These are phyloP conservation scores for Trametes coccinea DNA, from an alignment of 768 basidiomycete genomes.

Conservation along the genomic window DNA sequence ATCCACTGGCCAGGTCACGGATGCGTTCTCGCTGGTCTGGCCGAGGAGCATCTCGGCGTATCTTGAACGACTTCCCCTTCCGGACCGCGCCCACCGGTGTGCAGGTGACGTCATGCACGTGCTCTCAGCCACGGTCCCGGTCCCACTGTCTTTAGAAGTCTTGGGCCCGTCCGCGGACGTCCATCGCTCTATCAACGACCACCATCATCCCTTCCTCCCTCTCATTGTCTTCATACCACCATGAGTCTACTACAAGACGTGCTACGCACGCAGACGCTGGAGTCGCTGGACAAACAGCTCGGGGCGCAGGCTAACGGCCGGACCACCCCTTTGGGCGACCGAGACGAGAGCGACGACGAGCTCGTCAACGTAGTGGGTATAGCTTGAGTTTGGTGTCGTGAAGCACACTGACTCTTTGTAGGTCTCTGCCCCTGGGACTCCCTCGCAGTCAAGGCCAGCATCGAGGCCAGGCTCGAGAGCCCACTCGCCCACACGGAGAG, in stretches of 20 bases:
- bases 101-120: constrained; percentile 20
- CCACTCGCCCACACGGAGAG: constrained; percentile 24
- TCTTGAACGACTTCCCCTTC: background rate
- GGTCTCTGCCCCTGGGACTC: constrained; percentile 71
- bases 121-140: background rate
- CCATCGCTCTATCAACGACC: constrained; percentile 16
- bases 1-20: too few species aligned
- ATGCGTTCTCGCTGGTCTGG: background rate
- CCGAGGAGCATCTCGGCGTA: background rate
- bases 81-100: background rate
- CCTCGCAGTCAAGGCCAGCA: constrained; percentile 53
- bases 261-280: constrained; percentile 53
- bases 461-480: constrained; percentile 45
- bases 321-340: constrained; percentile 35
- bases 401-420: constrained; percentile 29
- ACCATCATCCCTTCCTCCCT: constrained; percentile 5
- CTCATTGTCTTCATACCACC: background rate
- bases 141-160: background rate
- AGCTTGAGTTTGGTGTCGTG: background rate
- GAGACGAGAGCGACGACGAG: constrained; percentile 61
- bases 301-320: constrained; percentile 19
- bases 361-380: constrained; percentile 68
- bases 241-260: constrained; percentile 73
- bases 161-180: background rate
- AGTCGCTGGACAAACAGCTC: constrained; percentile 34